Evolutionary conservation across 208 protist species (phyloP), one percentile per base, ranked within the genome.

Genomic region (Trypanosoma grayi): DNA sequence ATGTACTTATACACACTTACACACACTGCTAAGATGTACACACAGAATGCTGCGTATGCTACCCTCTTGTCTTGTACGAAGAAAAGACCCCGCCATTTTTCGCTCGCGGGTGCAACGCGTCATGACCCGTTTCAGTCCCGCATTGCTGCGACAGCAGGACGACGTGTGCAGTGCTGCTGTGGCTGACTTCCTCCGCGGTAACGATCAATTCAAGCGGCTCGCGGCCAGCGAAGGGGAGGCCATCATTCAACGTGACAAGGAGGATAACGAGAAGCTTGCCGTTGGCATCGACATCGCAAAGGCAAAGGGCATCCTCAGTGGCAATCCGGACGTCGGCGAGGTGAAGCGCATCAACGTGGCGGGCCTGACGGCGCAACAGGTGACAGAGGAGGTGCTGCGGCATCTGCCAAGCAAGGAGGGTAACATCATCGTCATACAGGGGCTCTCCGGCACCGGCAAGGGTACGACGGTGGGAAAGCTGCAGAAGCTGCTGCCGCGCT

Each of bases 381-480:
- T 94, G 22, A 81, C 83, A 34, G 70, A 92, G 16, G 73, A 85
- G 52, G 89, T 97, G 16, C 6, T 94, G 31, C 22, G 34, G 13
- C 52, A 59, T 3, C 74, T 96, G 37, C 83, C 86, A 4, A 66
- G 69, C 20, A 37, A 66, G 54, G 61, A 87, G 55, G 90, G 92
- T 45, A 94, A 91, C 46, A 70, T 96, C 18, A 92, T 97, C 39
- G 68, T 94, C 16, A 68, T 97, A 4, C 89, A 97, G 52, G 92
- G 92, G 11, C 78, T 97, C 34, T 92, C 81, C 37, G 92, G 92
- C 30, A 97, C 92, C 5, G 92, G 92, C 27, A 97, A 97, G 60
- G 92, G 89, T 11, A 96, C 92, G 18, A 97, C 92, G 0, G 88
- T 92, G 54, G 37, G 44, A 27, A 92, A 88, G 55, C 76, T 97